Evolutionary conservation across 441 rosid species (phyloP), one percentile per base, ranked within the genome.

Genomic region (Pelargonium fulgidum): DNA sequence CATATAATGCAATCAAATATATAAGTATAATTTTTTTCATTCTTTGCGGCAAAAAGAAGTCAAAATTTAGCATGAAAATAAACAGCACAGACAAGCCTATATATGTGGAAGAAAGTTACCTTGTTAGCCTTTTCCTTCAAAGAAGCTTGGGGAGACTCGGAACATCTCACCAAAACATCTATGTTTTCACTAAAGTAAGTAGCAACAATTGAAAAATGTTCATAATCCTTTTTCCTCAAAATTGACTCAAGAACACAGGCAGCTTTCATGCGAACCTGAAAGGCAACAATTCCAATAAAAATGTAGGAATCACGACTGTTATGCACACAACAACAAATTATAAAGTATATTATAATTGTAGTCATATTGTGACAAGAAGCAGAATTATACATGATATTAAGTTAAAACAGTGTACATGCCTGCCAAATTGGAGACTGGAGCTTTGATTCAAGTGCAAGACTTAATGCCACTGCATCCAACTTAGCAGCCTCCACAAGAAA

Each of bases 201-300:
- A 58, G 87, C 82, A 44, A 87, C 74, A 76, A 83, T 62, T 50
- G 85, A 78, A 79, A 90, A 89, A 14, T 83, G 81, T 26, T 79
- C 92, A 67, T 87, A 87, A 68, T 89, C 93, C 75, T 83, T 87
- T 77, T 79, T 88, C 85, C 97, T 86, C 79, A 94, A 75, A 72
- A 94, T 78, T 68, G 94, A 82, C 77, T 92, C 99, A 56, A 94
- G 94, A 47, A 92, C 91, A 81, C 96, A 94, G 48, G 86, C 71
- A 68, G 98, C 97, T 88, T 87, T 94, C 97, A 92, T 82, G 58
- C 92, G 97, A 61, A 90, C 91, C 99, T 94, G 84, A 74, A 67
- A 75, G 74, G 68, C 24, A 69, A 72, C 19, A 65, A 70, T 17
- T 24, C 62, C 69, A 50, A 59, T 22, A 9, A 59, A 70, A 7